Conservation (phyloP, 176 grass and related monocot species). For the Aegilops sharonensis region DNA sequence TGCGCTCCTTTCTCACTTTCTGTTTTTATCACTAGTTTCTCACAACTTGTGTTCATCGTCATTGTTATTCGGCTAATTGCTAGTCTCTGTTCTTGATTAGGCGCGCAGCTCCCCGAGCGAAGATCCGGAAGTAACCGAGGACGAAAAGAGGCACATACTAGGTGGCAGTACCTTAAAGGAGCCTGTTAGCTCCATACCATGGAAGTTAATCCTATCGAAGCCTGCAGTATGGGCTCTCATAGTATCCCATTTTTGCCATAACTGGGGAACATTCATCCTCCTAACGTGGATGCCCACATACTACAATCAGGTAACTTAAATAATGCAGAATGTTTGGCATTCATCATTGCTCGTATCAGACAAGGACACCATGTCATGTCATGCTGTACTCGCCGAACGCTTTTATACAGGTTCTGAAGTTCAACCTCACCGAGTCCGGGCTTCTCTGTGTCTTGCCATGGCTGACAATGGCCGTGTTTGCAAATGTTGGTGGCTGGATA, state of each 20-base stretch:
- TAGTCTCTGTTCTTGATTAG: conserved; percentile 40
- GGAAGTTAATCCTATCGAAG: conserved; percentile 93
- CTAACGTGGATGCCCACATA: conserved; percentile 99
- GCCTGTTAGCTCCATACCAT: conserved; percentile 87
- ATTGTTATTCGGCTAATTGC: conserved; percentile 5
- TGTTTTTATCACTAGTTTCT: neutral
- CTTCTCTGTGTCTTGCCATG: conserved; percentile 92
- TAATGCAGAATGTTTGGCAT: neutral
- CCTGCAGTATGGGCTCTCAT: conserved; percentile 93
- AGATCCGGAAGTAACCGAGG: conserved; percentile 62
- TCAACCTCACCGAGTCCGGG: conserved; percentile 92
- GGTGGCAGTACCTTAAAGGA: conserved; percentile 62
- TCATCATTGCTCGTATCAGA: neutral
- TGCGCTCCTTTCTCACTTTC: neutral
- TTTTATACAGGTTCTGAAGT: conserved; percentile 81
- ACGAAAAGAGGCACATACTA: conserved; percentile 72
- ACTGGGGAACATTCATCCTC: conserved; percentile 99
- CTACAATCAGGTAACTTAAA: conserved; percentile 81
- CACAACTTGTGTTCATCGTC: neutral
- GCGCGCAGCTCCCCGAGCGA: conserved; percentile 84
- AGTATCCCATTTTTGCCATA: conserved; percentile 97
- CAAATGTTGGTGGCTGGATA: conserved; percentile 95
- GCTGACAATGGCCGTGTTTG: conserved; percentile 93
- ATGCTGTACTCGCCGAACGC: neutral
- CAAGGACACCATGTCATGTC: neutral